Evolutionary conservation across 2,329 filamentous ascomycete species (phyloP).

Genomic region (Penicillium sp.): DNA sequence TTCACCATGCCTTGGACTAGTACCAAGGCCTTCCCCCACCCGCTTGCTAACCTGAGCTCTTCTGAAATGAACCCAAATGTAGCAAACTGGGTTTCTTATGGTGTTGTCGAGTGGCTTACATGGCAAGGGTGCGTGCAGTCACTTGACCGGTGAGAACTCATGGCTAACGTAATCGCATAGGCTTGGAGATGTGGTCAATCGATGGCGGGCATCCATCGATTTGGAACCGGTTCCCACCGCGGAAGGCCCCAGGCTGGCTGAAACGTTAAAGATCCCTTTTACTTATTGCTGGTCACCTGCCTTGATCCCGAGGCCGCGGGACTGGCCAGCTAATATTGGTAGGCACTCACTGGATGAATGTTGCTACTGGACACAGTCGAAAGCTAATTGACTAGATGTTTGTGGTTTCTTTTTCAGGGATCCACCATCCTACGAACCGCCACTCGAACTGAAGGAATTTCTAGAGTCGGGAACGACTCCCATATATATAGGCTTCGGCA

Average conservation of each 20-base stretch:
- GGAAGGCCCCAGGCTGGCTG: slow-evolving; percentile 32
- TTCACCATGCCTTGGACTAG: slow-evolving; percentile 47
- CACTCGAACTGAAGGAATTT: slow-evolving; percentile 37
- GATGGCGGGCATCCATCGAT: slow-evolving; percentile 34
- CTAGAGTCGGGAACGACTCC: slow-evolving; percentile 42
- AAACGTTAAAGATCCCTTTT: slow-evolving; percentile 34
- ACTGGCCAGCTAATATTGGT: slow-evolving; percentile 36
- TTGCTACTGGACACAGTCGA: no score
- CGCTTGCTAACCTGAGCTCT: slow-evolving; percentile 42
- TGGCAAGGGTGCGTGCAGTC: slow-evolving; percentile 46
- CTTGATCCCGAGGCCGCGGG: slow-evolving; percentile 36
- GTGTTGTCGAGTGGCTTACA: slow-evolving; percentile 42
- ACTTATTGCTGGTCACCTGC: no score
- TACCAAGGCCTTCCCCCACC: slow-evolving; percentile 42
- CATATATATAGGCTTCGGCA: slow-evolving; percentile 51
- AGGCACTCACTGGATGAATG: background rate
- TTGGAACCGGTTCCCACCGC: slow-evolving; percentile 34
- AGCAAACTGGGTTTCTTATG: slow-evolving; percentile 41
- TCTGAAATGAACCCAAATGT: background rate
- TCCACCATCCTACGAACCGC: slow-evolving; percentile 33
- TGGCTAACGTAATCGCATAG: slow-evolving; percentile 18
- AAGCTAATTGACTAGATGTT: slow-evolving; percentile 20
- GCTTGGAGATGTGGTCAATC: slow-evolving; percentile 42
- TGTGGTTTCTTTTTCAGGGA: slow-evolving; percentile 43
- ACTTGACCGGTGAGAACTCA: background rate